Base-by-base conservation (phyloP, 2,329 filamentous ascomycete genomes). In the Fonsecaea monophora region DNA sequence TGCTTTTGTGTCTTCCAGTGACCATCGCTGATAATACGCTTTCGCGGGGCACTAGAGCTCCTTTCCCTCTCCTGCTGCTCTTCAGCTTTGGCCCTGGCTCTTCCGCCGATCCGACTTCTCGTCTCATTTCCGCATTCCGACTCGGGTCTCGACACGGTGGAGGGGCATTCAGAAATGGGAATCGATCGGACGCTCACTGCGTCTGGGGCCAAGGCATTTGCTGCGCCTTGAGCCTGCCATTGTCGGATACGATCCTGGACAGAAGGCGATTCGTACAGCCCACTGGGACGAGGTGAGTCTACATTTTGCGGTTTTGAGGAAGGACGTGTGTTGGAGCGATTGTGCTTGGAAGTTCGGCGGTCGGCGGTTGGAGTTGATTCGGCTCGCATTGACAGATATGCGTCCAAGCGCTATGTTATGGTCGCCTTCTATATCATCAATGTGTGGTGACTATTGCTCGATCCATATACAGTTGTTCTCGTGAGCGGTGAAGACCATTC, bases 21-120 rank as follows among this genome's bases (percentile, higher is more conserved):
- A 62, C 91, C 90, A 80, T 98, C 94, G 77, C 94, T 97, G 68
- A 97, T 88, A 62, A 98, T 92, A 70, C 94, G 88, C 83, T 96
- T 97, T 80, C 92, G 93, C 15, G 94, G 94, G 54, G 92, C 87
- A 58, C 83, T 87, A 75, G 79, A 83, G 73, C 79, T 81, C 75
- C 75, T 65, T 77, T 77, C 74, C 50, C 75, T 38, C 10, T 56
- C 70, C 60, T 75, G 68, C 40, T 65, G 32, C 15, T 71, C 48
- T 32, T 67, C 65, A 21, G 48, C 58, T 60, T 68, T 60, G 65
- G 70, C 30, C 65, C 59, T 64, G 37, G 64, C 56, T 64, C 68
- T 54, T 69, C 65, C 59, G 58, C 64, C 38, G 40, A 40, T 32
- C 45, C 62, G 56, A 63, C 61, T 34, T 50, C 42, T 50, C 48